Evolutionary conservation across 495 filamentous ascomycete species (phyloP).

Genomic region (Tuber magnatum): DNA sequence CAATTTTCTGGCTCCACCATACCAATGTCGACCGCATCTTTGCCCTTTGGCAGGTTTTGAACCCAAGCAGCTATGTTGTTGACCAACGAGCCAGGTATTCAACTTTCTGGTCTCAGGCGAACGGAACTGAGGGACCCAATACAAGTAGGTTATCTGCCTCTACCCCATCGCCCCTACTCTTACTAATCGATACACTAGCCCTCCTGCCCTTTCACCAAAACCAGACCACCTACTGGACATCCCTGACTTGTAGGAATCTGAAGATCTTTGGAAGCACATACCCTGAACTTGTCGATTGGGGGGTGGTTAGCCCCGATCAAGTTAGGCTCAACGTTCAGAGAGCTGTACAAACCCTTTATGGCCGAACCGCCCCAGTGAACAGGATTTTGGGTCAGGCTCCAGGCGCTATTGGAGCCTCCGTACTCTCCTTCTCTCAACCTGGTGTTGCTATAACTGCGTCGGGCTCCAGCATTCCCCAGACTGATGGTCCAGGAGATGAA

Average conservation of each 20-base stretch:
- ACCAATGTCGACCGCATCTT: conserved; percentile 61
- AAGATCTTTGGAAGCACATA: conserved; percentile 48
- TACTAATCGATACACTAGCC: conserved; percentile 12
- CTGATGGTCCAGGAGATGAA: conserved; percentile 25
- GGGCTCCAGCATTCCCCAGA: conserved; percentile 21
- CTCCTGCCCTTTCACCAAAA: conserved; percentile 44
- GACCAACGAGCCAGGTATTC: conserved; percentile 18
- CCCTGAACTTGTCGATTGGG: conserved; percentile 47
- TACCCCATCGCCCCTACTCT: not conserved
- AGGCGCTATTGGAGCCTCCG: not conserved
- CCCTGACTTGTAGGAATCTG: conserved; percentile 35
- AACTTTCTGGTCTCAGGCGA: conserved; percentile 26
- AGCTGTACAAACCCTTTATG: conserved; percentile 44
- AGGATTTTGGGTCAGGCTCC: conserved; percentile 25
- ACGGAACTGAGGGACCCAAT: conserved; percentile 19
- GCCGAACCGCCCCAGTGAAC: conserved; percentile 18
- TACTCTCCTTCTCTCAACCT: not conserved
- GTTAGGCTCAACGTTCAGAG: conserved; percentile 39
- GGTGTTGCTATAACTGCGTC: not conserved
- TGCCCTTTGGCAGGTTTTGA: conserved; percentile 58
- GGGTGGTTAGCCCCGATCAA: conserved; percentile 25
- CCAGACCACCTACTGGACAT: conserved; percentile 39
- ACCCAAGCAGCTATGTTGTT: conserved; percentile 29
- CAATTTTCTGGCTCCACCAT: conserved; percentile 63
- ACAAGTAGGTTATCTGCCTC: conserved; percentile 21